A percentile compares a stretch with the other conserved stretches of the same genome.
Evolutionary conservation across 306 rosid species (phyloP).

Genomic region (Cucurbita maxima): DNA sequence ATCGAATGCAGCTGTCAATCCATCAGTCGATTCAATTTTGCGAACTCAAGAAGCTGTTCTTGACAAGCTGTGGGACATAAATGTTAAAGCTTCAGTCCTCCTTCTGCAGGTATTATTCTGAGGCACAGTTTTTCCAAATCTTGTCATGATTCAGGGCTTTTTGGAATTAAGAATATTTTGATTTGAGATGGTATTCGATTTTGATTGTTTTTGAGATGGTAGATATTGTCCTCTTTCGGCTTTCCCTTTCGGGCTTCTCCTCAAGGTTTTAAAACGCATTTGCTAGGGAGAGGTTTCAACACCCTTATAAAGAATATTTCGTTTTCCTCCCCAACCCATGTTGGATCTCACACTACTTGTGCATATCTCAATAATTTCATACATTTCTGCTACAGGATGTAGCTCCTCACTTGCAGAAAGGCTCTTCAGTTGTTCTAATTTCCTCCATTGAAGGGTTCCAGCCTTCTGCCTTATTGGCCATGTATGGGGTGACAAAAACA

Average conservation of each 20-base stretch:
- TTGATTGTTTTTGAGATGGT: not conserved
- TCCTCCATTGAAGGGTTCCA: constrained; percentile 69
- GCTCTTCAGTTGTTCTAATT: constrained; percentile 71
- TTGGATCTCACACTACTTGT: not conserved
- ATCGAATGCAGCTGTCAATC: constrained; percentile 94
- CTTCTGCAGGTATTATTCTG: constrained; percentile 52
- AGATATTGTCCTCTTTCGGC: too few species aligned
- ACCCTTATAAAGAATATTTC: too few species aligned
- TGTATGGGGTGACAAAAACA: constrained; percentile 98
- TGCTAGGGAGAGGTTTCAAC: too few species aligned
- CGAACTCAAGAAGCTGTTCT: constrained; percentile 52
- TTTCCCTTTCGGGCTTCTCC: too few species aligned
- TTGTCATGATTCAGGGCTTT: not conserved
- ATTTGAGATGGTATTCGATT: not conserved
- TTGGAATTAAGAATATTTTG: not conserved
- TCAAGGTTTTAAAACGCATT: too few species aligned
- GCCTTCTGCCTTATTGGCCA: constrained; percentile 69
- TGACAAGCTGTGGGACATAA: constrained; percentile 92
- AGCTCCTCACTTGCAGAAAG: constrained; percentile 53
- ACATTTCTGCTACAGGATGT: constrained; percentile 42
- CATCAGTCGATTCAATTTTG: constrained; percentile 54
- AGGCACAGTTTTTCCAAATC: not conserved
- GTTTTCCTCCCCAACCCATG: too few species aligned
- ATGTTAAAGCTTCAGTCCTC: constrained; percentile 88
- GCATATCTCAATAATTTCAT: not conserved